Percentiles rank a stretch among this genome's conserved stretches.
Conservation (phyloP, 768 basidiomycete genomes). For the Leccinum obscurum region DNA sequence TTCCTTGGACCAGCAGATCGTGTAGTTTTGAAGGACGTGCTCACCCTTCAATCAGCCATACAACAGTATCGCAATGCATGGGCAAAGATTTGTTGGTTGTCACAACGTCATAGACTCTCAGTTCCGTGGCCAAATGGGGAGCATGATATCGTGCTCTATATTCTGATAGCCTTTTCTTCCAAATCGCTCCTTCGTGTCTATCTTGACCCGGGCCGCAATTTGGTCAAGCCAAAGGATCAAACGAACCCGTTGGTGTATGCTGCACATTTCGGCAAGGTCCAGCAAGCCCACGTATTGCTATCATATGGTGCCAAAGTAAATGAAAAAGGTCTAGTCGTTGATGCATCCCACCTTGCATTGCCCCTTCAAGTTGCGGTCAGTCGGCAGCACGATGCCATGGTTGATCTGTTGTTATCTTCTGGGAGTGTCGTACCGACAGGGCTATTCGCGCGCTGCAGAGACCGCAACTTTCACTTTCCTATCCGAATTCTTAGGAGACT, state of each 20-base stretch:
- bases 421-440: conserved; percentile 7
- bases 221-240: background rate
- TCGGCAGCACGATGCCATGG: conserved; percentile 1
- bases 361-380: conserved; percentile 12
- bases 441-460: background rate
- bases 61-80: background rate
- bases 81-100: conserved; percentile 1
- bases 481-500: conserved; percentile 6
- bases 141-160: conserved; percentile 10
- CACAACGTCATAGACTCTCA: background rate
- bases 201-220: background rate
- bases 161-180: conserved; percentile 10
- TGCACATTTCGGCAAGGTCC: conserved; percentile 8
- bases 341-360: background rate
- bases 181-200: conserved; percentile 3
- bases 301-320: conserved; percentile 5
- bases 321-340: conserved; percentile 4
- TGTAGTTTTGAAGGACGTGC: conserved; percentile 5
- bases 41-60: background rate
- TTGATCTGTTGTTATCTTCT: conserved; percentile 1
- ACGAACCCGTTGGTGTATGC: conserved; percentile 16
- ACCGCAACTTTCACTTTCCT: conserved; percentile 4
- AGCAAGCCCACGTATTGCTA: conserved; percentile 4
- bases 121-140: conserved; percentile 1
- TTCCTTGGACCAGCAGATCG: background rate